Conservation (phyloP, 2,329 filamentous ascomycete species). For the Penicillium palitans region DNA sequence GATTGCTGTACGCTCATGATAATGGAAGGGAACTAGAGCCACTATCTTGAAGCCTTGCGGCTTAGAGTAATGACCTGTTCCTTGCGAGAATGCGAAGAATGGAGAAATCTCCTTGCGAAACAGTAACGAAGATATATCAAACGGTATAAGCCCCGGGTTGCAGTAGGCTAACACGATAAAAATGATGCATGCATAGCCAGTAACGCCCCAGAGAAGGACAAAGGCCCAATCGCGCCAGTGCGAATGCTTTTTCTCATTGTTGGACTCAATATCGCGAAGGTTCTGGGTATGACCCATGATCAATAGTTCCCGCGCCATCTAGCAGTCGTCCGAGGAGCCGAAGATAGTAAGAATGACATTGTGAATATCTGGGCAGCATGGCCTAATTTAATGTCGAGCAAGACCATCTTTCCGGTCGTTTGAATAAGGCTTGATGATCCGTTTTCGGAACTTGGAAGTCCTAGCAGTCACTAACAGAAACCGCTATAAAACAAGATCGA, state of each 20-base stretch:
- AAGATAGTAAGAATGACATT: conserved; percentile 1
- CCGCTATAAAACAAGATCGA: conserved; percentile 7
- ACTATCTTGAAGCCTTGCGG: conserved; percentile 40
- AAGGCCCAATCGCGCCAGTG: conserved; percentile 23
- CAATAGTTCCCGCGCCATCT: conserved; percentile 8
- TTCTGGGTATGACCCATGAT: conserved; percentile 23
- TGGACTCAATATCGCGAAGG: conserved; percentile 26
- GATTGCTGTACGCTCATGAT: conserved; percentile 37
- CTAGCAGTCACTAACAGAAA: not conserved
- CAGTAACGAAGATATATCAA: conserved; percentile 22
- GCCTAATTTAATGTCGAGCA: conserved; percentile 3
- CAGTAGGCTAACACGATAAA: conserved; percentile 22
- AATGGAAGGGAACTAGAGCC: conserved; percentile 43
- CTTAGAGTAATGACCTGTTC: conserved; percentile 32
- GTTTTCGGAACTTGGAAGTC: conserved; percentile 3
- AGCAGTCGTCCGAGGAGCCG: not conserved
- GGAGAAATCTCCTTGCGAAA: conserved; percentile 27
- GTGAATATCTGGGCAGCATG: not conserved
- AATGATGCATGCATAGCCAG: conserved; percentile 29
- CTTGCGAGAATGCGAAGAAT: conserved; percentile 34
- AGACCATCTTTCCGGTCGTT: conserved; percentile 4
- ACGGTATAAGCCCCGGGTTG: conserved; percentile 21
- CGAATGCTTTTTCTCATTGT: conserved; percentile 10
- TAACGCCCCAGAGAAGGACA: conserved; percentile 23
- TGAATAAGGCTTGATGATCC: not conserved